phyloP scores from a whole-genome alignment of 495 filamentous ascomycete species.

The Wilcoxina mikolae region DNA sequence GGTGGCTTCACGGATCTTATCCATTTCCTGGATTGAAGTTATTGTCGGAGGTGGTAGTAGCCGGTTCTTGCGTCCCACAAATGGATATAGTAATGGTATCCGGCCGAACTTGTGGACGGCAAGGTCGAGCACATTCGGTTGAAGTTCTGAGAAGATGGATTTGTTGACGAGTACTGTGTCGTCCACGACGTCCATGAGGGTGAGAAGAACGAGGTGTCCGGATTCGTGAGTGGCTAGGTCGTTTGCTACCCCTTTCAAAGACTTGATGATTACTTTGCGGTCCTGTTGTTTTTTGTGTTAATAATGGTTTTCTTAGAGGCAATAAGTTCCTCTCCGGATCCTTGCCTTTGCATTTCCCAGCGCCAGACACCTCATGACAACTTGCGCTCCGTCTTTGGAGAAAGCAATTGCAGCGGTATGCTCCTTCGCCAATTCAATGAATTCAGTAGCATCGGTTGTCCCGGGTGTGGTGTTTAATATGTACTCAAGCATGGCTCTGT shows the following conservation, averaged over 20 bases:
- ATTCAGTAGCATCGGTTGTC: constrained; percentile 66
- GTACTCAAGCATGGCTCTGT: constrained; percentile 96
- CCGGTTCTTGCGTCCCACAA: constrained; percentile 54
- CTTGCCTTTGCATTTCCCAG: constrained; percentile 59
- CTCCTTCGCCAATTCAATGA: constrained; percentile 75
- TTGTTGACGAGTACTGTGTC: constrained; percentile 83
- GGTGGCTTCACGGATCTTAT: constrained; percentile 56
- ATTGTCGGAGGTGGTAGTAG: constrained; percentile 53
- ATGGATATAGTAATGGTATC: constrained; percentile 67
- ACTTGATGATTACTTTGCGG: constrained; percentile 70
- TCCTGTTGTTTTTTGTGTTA: constrained; percentile 35
- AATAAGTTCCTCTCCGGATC: no score
- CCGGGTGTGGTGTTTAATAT: constrained; percentile 63
- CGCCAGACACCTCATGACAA: constrained; percentile 69
- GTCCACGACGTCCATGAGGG: constrained; percentile 80
- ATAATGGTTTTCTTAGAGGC: no score
- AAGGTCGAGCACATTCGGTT: constrained; percentile 30
- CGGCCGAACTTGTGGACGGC: constrained; percentile 38
- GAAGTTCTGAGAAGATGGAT: constrained; percentile 64
- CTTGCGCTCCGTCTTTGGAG: constrained; percentile 68
- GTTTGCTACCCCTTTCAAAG: constrained; percentile 63
- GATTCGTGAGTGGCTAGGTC: constrained; percentile 65
- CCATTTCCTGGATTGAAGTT: constrained; percentile 54
- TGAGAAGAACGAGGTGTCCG: constrained; percentile 66
- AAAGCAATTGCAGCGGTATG: constrained; percentile 95